Conservation (phyloP, 139 green algal species). For the Coccomyxa sp. region DNA sequence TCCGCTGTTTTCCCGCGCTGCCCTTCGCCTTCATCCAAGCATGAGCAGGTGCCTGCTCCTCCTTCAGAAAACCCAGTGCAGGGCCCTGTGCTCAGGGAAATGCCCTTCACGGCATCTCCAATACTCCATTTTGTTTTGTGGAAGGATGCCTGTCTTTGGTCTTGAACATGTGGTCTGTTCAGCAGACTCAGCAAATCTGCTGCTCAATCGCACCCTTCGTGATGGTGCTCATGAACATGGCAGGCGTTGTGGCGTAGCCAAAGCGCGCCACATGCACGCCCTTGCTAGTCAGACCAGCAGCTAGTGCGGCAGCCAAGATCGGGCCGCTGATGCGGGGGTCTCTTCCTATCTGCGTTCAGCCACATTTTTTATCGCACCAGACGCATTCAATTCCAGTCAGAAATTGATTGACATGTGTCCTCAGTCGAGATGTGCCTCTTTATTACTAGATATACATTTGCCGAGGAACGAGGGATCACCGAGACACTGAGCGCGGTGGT, state of each 20-base stretch:
- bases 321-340: constrained; percentile 77
- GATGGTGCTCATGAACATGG: constrained; percentile 92
- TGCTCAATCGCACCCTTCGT: constrained; percentile 14
- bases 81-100: too few species aligned
- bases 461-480: background rate
- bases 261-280: constrained; percentile 60
- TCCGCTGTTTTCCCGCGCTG: background rate
- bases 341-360: constrained; percentile 44
- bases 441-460: too few species aligned
- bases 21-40: background rate
- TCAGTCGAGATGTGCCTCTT: too few species aligned
- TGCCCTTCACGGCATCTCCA: too few species aligned
- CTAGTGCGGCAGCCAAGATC: constrained; percentile 43
- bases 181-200: too few species aligned
- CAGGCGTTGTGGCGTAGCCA: constrained; percentile 86
- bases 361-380: background rate
- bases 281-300: constrained; percentile 51
- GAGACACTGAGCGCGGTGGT: constrained; percentile 34
- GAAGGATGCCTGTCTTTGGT: too few species aligned
- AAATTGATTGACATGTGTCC: too few species aligned
- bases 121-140: too few species aligned
- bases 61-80: too few species aligned
- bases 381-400: background rate
- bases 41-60: background rate
- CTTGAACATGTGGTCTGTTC: too few species aligned